Evolutionary conservation across 257 asterid genomes (phyloP), one percentile per base, ranked within the genome.

Genomic region (Verbascum thapsus): DNA sequence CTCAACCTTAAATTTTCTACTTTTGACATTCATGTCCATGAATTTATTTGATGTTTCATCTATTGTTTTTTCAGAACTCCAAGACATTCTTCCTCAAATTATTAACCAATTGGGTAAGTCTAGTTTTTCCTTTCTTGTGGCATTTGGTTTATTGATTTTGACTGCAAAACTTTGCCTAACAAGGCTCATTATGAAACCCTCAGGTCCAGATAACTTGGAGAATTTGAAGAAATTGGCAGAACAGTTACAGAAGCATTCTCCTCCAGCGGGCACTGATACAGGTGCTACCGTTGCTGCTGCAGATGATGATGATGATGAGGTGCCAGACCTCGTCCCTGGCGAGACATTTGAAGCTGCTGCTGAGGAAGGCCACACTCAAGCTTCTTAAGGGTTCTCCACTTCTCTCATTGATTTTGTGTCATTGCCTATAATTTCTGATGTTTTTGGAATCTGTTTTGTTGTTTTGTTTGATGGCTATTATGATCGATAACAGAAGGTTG

Each of bases 161-260:
- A 0, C n/a, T 34, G 30, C 22, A 2, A 42, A 32, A 7, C 9
- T 6, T 49, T 17, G 11, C 4, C 60, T 39, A 7, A 57, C 22
- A 8, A 9, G 5, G 5, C 44, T 12, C 9, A 12, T 18, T 58
- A 0, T 16, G 11, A 34, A 35, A 3, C 2, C 52, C 40, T 34
- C 85, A 88, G 96, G 96, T 6, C 90, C 95, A 0, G 92, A 86
- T 81, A 86, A 88, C 70, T 68, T 88, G 82, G 96, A 85, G 85
- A 78, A 83, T 55, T 73, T 81, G 86, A 88, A 83, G 78, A 85
- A 84, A 71, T 61, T 88, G 63, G 96, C 95, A 10, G 88, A 88
- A 64, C 94, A 88, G 65, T 86, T 84, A 77, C 88, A 88, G 74
- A 82, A 82, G 79, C 95, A 86, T 69, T 74, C 65, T 20, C 81